Evolutionary conservation across 495 filamentous ascomycete species (phyloP).

Genomic region (Zalerion maritima): DNA sequence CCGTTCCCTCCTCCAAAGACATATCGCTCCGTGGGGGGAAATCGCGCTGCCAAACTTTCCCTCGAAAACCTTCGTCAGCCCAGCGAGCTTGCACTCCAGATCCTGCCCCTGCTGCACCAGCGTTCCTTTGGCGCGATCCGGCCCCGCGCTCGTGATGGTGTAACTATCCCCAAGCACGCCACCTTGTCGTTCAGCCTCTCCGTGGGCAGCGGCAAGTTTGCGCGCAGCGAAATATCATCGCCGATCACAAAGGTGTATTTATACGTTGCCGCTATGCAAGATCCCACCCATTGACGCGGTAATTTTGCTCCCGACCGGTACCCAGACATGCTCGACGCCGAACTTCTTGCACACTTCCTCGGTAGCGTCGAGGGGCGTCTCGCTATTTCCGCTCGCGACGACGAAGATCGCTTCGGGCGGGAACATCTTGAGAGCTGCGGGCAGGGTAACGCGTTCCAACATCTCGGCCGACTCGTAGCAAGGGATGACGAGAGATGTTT

Average conservation of each 20-base stretch:
- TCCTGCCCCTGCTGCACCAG: constrained; percentile 33
- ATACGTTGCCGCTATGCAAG: constrained; percentile 24
- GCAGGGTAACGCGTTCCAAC: constrained; percentile 26
- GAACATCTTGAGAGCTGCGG: constrained; percentile 32
- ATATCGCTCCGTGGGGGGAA: constrained; percentile 7
- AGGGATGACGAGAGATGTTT: constrained; percentile 32
- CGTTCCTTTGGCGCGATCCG: constrained; percentile 17
- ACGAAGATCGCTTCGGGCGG: constrained; percentile 30
- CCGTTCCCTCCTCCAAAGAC: too few relatives aligned
- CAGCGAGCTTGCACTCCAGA: constrained; percentile 31
- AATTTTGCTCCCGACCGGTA: constrained; percentile 18
- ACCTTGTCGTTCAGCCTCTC: constrained; percentile 22
- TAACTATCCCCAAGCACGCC: constrained; percentile 30
- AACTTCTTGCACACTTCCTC: constrained; percentile 27
- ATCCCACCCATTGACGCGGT: constrained; percentile 34
- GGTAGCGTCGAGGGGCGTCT: constrained; percentile 25
- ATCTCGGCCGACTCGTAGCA: constrained; percentile 31
- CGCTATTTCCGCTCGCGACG: constrained; percentile 28
- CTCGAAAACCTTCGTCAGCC: constrained; percentile 10
- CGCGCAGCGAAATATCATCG: constrained; percentile 31
- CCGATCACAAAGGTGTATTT: constrained; percentile 30
- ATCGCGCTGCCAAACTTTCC: background rate
- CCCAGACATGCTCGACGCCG: constrained; percentile 15
- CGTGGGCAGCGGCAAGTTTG: constrained; percentile 28
- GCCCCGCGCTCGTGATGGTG: constrained; percentile 28